phyloP scores from a whole-genome alignment of 1,284 basidiomycete species.

The Mycena citricolor region DNA sequence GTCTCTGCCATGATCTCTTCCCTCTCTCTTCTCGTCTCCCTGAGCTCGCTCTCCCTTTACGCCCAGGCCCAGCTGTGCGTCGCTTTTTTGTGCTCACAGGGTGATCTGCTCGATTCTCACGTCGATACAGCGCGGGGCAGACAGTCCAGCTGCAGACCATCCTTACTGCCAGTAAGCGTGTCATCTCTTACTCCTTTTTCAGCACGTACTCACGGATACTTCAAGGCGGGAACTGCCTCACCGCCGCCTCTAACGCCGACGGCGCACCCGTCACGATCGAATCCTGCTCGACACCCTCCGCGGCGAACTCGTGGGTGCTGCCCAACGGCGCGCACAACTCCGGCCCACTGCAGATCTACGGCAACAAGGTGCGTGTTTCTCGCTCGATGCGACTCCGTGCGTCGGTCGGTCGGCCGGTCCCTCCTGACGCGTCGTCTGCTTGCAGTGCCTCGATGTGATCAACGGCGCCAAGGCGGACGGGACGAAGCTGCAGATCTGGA shows the following conservation, averaged over 20 bases:
- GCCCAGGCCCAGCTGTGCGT: slow-evolving; percentile 6
- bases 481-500: slow-evolving; percentile 17
- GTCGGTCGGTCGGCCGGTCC: too few species aligned
- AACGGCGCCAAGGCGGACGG: slow-evolving; percentile 11
- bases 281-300: slow-evolving; percentile 8
- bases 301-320: slow-evolving; percentile 12
- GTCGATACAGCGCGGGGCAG: slow-evolving; percentile 3
- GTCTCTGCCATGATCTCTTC: too few species aligned
- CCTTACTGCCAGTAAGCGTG: neutral
- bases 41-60: too few species aligned
- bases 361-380: slow-evolving; percentile 12
- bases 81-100: neutral
- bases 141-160: slow-evolving; percentile 5
- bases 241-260: slow-evolving; percentile 13
- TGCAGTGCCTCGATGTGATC: slow-evolving; percentile 16
- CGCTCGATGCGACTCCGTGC: too few species aligned
- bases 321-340: neutral
- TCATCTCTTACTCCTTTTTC: neutral
- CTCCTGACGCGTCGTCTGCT: too few species aligned
- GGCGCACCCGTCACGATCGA: slow-evolving; percentile 11
- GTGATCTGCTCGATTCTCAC: neutral
- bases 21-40: too few species aligned
- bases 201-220: too few species aligned
- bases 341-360: slow-evolving; percentile 11
- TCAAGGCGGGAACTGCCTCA: slow-evolving; percentile 7